Evolutionary conservation across 129 eudicot species (phyloP).

Genomic region (Smallanthus sonchifolius): DNA sequence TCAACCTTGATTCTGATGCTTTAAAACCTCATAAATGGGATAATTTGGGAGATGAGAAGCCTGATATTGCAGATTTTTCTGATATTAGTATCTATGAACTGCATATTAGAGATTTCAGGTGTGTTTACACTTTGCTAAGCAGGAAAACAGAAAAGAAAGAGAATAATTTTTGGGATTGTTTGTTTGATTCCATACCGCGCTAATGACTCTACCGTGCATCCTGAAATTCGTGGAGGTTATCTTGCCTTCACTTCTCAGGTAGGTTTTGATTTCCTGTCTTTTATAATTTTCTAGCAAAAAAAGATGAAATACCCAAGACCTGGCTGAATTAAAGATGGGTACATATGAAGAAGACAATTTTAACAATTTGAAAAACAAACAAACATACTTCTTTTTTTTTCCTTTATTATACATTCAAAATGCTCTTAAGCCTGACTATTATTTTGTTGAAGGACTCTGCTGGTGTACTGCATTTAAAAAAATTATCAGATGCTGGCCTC

Average conservation of each 20-base stretch:
- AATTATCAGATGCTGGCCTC: slow-evolving; percentile 77
- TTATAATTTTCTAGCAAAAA: not conserved
- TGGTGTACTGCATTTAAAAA: slow-evolving; percentile 71
- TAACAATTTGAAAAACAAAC: not conserved
- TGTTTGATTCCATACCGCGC: slow-evolving; percentile 42
- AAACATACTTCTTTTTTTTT: not conserved
- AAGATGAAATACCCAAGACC: not conserved
- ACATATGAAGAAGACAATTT: not conserved
- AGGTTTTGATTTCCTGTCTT: slow-evolving; percentile 10
- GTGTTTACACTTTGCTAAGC: slow-evolving; percentile 11
- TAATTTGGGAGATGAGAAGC: slow-evolving; percentile 64
- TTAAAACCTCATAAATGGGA: slow-evolving; percentile 87
- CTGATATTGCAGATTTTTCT: slow-evolving; percentile 52
- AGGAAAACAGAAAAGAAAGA: not conserved
- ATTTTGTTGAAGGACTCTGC: slow-evolving; percentile 74
- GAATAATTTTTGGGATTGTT: not conserved
- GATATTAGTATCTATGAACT: slow-evolving; percentile 88
- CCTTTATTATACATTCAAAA: not conserved
- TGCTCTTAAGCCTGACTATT: not conserved
- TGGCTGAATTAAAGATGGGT: not conserved
- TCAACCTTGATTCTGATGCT: slow-evolving; percentile 64
- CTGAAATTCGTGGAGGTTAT: slow-evolving; percentile 77
- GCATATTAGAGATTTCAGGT: slow-evolving; percentile 98
- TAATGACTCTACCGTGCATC: slow-evolving; percentile 59
- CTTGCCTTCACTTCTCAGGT: slow-evolving; percentile 90